Evolutionary conservation across 768 basidiomycete genomes (phyloP), one percentile per base, ranked within the genome.

Genomic region (Paxillus rubicundulus): DNA sequence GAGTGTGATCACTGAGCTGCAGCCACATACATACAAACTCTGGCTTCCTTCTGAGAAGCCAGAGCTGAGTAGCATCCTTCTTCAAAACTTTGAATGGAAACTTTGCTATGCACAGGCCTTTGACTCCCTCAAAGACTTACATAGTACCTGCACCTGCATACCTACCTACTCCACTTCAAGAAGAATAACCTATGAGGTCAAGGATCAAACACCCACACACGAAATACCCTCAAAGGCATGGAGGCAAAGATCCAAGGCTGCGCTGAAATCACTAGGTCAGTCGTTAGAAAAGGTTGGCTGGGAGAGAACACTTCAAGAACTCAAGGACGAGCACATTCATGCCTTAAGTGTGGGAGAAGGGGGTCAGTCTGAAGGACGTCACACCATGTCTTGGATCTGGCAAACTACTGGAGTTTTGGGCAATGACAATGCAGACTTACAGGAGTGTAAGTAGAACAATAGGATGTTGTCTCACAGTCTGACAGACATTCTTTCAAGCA

Each of bases 41-140:
- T 37, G 36, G 36, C 13, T 37, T 13, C 36, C 36, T 1, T 37
- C 36, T 7, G 10, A 2, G 3, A 17, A 7, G 36, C 36, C 36
- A 6, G 13, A 14, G n/a, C 9, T 12, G 36, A 37, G 36, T 14
- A 37, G 13, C 6, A 7, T 37, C 8, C 12, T 37, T 6, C 36
- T 38, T 48, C 47, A 16, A 17, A 39, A 21, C 17, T 18, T 20
- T 8, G 41, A 56, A 27, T 43, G 39, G 42, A 28, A 40, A 18
- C 47, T 62, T 9, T 50, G 50, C 9, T 28, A 50, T 12, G 55
- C 60, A 10, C 59, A 61, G 32, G 59, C 54, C 33, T 36, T 53
- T 9, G 54, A 59, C 16, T 28, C 60, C 0, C 49, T 62, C 6
- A n/a, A 53, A 14, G 44, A 58, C 16, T 36, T 59, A 13, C 51